Evolutionary conservation across 495 filamentous ascomycete species (phyloP).

Genomic region (Cenococcum geophilum): DNA sequence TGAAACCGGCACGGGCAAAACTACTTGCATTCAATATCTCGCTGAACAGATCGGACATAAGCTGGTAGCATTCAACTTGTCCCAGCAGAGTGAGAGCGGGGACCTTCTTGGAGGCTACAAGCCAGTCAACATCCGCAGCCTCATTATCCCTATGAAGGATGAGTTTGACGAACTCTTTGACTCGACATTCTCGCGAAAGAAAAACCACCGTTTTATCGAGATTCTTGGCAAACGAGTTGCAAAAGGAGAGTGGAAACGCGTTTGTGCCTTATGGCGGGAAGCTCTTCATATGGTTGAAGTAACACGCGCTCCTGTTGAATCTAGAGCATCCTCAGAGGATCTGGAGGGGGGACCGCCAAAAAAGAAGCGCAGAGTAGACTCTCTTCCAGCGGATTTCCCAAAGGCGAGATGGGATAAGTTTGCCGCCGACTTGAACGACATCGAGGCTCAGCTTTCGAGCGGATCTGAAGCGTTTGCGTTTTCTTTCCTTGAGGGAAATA

Average conservation of each 20-base stretch:
- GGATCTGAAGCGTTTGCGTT: slow-evolving; percentile 84
- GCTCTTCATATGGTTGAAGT: slow-evolving; percentile 76
- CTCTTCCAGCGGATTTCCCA: slow-evolving; percentile 33
- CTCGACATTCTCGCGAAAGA: slow-evolving; percentile 73
- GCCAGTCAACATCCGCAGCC: slow-evolving; percentile 79
- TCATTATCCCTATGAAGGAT: slow-evolving; percentile 85
- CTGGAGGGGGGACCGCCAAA: slow-evolving; percentile 54
- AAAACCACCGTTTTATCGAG: slow-evolving; percentile 80
- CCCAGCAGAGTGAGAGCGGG: slow-evolving; percentile 92
- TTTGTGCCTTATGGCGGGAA: slow-evolving; percentile 81
- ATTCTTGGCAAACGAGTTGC: slow-evolving; percentile 70
- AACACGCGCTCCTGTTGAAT: slow-evolving; percentile 45
- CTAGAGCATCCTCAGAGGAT: slow-evolving; percentile 35
- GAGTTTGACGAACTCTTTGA: slow-evolving; percentile 87
- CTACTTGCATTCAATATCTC: slow-evolving; percentile 87
- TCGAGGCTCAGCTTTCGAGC: slow-evolving; percentile 73
- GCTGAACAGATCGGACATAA: slow-evolving; percentile 74
- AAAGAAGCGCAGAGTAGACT: slow-evolving; percentile 79
- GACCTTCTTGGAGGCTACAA: slow-evolving; percentile 95
- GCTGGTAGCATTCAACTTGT: slow-evolving; percentile 85
- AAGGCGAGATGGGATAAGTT: slow-evolving; percentile 71
- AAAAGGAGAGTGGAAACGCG: slow-evolving; percentile 74
- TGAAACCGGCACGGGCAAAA: slow-evolving; percentile 98
- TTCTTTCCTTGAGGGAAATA: slow-evolving; percentile 88
- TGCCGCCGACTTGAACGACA: slow-evolving; percentile 63